A percentile compares a stretch with the other conserved stretches of the same genome.
Conservation (phyloP, 2,329 filamentous ascomycete species). For the Aureobasidium zeae region DNA sequence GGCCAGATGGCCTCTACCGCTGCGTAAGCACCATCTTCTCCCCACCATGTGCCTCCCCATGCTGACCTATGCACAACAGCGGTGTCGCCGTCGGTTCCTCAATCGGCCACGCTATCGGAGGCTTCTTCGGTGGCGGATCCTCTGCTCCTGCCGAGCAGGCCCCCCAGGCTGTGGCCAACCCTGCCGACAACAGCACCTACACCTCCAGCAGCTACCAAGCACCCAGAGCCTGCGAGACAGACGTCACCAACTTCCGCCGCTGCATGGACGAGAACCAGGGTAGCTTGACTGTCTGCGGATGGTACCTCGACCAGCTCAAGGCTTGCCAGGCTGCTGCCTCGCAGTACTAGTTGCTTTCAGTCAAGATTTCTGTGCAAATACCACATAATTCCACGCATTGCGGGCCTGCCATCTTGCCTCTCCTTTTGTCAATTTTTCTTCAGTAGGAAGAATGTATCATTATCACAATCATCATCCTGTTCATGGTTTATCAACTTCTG, state of each 20-base stretch:
- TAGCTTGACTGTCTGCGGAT: conserved; percentile 91
- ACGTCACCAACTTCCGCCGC: conserved; percentile 78
- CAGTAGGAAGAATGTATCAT: conserved; percentile 12
- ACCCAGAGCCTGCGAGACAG: conserved; percentile 55
- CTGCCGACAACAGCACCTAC: conserved; percentile 29
- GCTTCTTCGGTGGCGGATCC: conserved; percentile 66
- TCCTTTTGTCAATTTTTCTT: conserved; percentile 1
- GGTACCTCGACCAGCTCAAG: conserved; percentile 92
- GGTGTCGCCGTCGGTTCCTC: conserved; percentile 95
- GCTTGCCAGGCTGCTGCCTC: conserved; percentile 41
- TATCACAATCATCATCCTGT: too few relatives aligned
- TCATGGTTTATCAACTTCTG: too few relatives aligned
- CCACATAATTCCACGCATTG: conserved; percentile 9
- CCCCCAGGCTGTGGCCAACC: conserved; percentile 36
- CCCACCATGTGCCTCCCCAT: conserved; percentile 15
- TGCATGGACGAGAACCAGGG: conserved; percentile 95
- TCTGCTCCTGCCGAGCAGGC: conserved; percentile 43
- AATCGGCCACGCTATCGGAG: conserved; percentile 88
- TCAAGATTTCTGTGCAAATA: conserved; percentile 6
- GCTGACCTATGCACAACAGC: conserved; percentile 41
- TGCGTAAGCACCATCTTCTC: conserved; percentile 62
- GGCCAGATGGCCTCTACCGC: conserved; percentile 97
- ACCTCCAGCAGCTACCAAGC: conserved; percentile 31
- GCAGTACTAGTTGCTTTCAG: conserved; percentile 34
- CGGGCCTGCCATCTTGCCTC: background rate